phyloP scores from a whole-genome alignment of 345 rosid species.

The Boechera retrofracta region DNA sequence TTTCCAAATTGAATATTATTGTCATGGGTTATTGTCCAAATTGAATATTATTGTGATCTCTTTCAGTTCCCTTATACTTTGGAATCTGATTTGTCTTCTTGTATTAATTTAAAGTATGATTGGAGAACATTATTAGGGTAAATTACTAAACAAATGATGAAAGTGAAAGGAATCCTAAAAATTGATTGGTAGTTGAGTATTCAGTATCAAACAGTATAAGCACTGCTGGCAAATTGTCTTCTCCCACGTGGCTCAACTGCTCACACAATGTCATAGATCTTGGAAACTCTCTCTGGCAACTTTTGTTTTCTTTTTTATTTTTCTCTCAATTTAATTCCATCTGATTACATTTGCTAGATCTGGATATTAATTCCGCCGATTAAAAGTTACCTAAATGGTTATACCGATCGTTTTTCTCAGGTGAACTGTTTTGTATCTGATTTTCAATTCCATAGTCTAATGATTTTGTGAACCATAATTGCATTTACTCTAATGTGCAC shows the following conservation, averaged over 20 bases:
- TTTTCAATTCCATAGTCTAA: too few relatives aligned
- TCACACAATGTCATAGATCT: constrained; percentile 5
- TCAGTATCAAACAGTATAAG: constrained; percentile 6
- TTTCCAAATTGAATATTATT: constrained; percentile 8
- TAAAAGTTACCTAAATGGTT: too few relatives aligned
- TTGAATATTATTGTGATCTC: neutral
- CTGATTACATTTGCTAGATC: too few relatives aligned
- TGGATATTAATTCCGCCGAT: too few relatives aligned
- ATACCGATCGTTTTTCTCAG: neutral
- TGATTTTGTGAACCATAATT: too few relatives aligned
- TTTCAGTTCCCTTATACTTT: neutral
- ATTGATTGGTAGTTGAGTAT: constrained; percentile 2
- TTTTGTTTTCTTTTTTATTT: neutral
- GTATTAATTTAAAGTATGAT: constrained; percentile 3
- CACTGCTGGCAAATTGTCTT: constrained; percentile 18
- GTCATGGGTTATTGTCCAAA: neutral
- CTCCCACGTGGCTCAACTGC: constrained; percentile 19
- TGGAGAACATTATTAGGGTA: constrained; percentile 20
- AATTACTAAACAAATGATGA: constrained; percentile 8
- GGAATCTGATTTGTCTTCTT: neutral
- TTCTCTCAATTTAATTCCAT: neutral
- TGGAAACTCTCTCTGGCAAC: constrained; percentile 13
- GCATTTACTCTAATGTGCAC: neutral
- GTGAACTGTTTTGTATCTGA: neutral
- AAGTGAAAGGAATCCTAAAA: constrained; percentile 20